Base-by-base conservation (phyloP, 2,329 filamentous ascomycete genomes). In the Aspergillus ruber region DNA sequence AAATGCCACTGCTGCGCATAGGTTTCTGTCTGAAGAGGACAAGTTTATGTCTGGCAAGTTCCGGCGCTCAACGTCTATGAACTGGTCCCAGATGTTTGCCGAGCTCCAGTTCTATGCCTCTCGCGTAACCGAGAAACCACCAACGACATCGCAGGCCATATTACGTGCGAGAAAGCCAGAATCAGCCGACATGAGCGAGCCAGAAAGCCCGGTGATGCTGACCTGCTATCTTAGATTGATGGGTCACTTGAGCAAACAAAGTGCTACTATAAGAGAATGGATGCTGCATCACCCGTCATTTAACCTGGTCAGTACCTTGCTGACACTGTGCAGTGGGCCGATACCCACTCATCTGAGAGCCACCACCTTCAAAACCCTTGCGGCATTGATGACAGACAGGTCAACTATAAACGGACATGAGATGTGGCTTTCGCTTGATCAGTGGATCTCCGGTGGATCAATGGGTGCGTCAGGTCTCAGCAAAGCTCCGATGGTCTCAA, bases 161-260 rank as follows among this genome's bases (percentile, higher is more conserved):
- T 79, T 80, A 58, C 77, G 83, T 51, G 66, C 77, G 46, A 77
- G 79, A 42, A 85, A 88, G 64, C 73, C 80, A 41, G 74, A 80
- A 39, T 74, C 74, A 15, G 83, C 86, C 40, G 79, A 85, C 50
- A 83, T 88, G 50, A 90, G 95, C 23, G 91, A 96, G 63, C 88
- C 90, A 3, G 94, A 98, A 66, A 94, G 88, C 36, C 84, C 86
- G n/a, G 87, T 95, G 70, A 96, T 98, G 88, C 77, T 98, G 23
- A 90, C 96, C 63, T 91, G 89, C 57, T 97, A 97, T 64, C 76
- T 98, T 45, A 83, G 91, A 25, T 78, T 98, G 4, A 86, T 95
- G 58, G 82, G 88, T 3, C 89, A 94, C 65, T 74, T 98, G 8
- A 84, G 85, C 52, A 77, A 79, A 18, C 83, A 91, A 62, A 95